These are phyloP conservation scores for Tetracladium setigerum DNA, from an alignment of 495 filamentous ascomycete species.

Conservation along the genomic window DNA sequence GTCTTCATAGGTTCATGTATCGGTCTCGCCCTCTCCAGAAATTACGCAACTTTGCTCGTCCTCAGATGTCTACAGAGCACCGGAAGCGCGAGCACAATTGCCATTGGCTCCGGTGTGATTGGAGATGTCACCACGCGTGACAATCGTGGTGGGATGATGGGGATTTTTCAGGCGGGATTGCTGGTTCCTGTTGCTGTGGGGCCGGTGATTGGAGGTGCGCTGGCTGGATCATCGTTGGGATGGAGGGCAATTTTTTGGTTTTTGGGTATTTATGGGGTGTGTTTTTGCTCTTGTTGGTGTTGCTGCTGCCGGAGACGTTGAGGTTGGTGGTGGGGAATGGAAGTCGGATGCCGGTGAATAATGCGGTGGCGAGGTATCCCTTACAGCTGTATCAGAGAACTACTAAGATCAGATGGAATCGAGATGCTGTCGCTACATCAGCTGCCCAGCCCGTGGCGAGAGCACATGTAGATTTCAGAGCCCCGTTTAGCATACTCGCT, in stretches of 20 bases:
- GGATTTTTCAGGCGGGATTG: constrained; percentile 42
- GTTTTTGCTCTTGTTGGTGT: constrained; percentile 32
- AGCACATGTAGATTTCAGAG: constrained; percentile 1
- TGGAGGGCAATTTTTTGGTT: constrained; percentile 56
- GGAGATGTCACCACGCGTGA: constrained; percentile 45
- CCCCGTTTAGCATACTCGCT: constrained; percentile 4
- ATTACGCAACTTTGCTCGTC: constrained; percentile 52
- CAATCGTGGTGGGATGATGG: constrained; percentile 49
- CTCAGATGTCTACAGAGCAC: constrained; percentile 55
- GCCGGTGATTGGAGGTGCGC: constrained; percentile 44
- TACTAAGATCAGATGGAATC: constrained; percentile 20
- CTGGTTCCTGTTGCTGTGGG: constrained; percentile 42
- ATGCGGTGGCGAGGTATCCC: constrained; percentile 15
- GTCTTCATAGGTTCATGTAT: constrained; percentile 56
- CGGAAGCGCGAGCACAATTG: constrained; percentile 47
- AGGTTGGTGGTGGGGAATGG: constrained; percentile 48
- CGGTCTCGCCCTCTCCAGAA: constrained; percentile 50
- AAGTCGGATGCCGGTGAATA: too few species aligned
- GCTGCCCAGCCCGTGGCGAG: constrained; percentile 7
- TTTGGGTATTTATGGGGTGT: constrained; percentile 38
- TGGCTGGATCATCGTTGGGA: constrained; percentile 42
- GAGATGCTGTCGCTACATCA: neutral
- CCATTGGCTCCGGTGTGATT: constrained; percentile 49
- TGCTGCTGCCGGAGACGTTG: constrained; percentile 47
- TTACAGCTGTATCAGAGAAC: constrained; percentile 21